These are phyloP conservation scores for Cryomyces antarcticus DNA, from an alignment of 495 filamentous ascomycete species.

Conservation along the genomic window DNA sequence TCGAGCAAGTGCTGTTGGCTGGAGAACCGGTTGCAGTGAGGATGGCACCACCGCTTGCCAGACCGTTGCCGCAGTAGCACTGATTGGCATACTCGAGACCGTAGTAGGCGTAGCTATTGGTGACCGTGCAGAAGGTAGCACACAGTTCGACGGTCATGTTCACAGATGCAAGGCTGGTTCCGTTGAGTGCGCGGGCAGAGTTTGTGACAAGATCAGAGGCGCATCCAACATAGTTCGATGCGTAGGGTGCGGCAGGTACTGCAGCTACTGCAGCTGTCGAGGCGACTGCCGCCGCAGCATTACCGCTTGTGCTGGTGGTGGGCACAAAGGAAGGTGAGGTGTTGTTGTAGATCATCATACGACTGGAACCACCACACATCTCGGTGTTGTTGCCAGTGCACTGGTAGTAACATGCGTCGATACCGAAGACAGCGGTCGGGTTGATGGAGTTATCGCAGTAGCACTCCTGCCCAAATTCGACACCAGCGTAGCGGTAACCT, in stretches of 20 bases:
- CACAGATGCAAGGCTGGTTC: not conserved
- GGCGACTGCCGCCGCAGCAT: too few relatives aligned
- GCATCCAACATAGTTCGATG: too few relatives aligned
- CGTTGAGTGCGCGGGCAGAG: conserved; percentile 2
- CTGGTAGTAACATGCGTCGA: conserved; percentile 1
- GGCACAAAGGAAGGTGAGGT: conserved; percentile 2
- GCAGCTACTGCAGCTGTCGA: too few relatives aligned
- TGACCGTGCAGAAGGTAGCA: conserved; percentile 2
- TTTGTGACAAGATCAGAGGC: not conserved
- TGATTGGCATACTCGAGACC: conserved; percentile 6
- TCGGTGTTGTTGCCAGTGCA: conserved; percentile 5
- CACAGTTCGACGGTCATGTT: conserved; percentile 9
- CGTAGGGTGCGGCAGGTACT: too few relatives aligned
- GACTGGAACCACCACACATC: conserved; percentile 5
- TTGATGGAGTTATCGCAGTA: conserved; percentile 12
- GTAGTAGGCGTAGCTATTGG: conserved; percentile 4
- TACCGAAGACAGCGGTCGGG: conserved; percentile 1
- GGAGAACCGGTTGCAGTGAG: conserved; percentile 1
- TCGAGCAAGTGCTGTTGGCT: conserved; percentile 4
- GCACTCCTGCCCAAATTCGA: conserved; percentile 10
- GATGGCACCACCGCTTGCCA: not conserved
- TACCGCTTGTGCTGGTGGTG: not conserved
- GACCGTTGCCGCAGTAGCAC: conserved; percentile 9
- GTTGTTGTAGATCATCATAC: conserved; percentile 9
- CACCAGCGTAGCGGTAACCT: conserved; percentile 2